Conservation (phyloP, 73 alveolate species). For the Paramecium octaurelia region DNA sequence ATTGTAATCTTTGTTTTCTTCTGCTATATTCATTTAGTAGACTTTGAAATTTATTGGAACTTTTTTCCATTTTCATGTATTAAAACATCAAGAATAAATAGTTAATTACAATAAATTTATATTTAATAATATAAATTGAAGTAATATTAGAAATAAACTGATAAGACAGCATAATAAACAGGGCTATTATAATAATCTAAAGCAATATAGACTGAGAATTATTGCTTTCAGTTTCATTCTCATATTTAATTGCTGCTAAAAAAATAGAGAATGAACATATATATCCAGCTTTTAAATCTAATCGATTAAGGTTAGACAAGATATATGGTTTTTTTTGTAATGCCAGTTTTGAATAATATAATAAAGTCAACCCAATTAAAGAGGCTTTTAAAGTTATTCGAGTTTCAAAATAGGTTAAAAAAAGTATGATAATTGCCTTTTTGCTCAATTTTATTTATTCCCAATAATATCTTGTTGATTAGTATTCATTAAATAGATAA, state of each 20-base stretch:
- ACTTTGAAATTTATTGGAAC: background rate
- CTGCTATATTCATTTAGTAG: background rate
- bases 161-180: background rate
- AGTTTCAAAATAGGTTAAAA: background rate
- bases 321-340: background rate
- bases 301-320: background rate
- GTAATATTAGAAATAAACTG: background rate
- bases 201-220: background rate
- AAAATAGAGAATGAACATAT: background rate
- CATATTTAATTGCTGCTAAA: background rate
- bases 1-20: background rate
- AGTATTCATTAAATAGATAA: background rate
- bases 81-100: background rate
- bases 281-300: background rate
- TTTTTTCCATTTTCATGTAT: background rate
- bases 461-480: background rate
- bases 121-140: background rate
- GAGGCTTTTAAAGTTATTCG: background rate
- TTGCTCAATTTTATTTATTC: background rate
- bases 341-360: background rate
- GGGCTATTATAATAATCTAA: background rate
- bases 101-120: background rate
- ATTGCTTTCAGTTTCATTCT: background rate
- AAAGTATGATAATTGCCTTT: background rate
- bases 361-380: background rate